Evolutionary conservation across 306 rosid species (phyloP).

Genomic region (Sicyos edulis): DNA sequence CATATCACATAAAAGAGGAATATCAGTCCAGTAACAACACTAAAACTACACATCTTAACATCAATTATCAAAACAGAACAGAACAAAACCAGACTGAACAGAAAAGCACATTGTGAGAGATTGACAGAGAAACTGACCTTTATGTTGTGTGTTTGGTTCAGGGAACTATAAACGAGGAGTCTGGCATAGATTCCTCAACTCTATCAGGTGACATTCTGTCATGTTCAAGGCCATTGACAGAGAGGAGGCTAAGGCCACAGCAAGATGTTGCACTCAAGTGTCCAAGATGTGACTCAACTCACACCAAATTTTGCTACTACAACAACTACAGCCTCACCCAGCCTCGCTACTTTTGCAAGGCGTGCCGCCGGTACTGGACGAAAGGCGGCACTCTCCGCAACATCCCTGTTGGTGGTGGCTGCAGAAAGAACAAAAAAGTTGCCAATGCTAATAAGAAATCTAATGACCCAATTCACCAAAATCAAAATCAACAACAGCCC

Average conservation of each 20-base stretch:
- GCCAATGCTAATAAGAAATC: conserved; percentile 59
- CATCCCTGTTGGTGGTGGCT: conserved; percentile 96
- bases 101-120: neutral
- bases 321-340: conserved; percentile 96
- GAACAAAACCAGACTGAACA: neutral
- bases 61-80: neutral
- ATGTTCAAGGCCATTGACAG: conserved; percentile 70
- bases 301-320: conserved; percentile 97
- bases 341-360: conserved; percentile 94
- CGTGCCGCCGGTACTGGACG: conserved; percentile 96
- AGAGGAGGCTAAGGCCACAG: conserved; percentile 69
- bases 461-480: conserved; percentile 30
- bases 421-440: conserved; percentile 83
- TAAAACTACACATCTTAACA: too few species aligned
- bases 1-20: too few species aligned
- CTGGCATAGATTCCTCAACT: conserved; percentile 74
- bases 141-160: conserved; percentile 15
- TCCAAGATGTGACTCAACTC: conserved; percentile 89
- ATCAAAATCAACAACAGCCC: neutral
- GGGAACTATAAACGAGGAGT: conserved; percentile 70
- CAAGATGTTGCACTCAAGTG: conserved; percentile 81
- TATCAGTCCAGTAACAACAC: neutral
- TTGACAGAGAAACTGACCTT: neutral
- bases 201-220: conserved; percentile 63
- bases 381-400: conserved; percentile 93